Conservation (phyloP, 2,329 filamentous ascomycete species). For the Fusarium hostae region DNA sequence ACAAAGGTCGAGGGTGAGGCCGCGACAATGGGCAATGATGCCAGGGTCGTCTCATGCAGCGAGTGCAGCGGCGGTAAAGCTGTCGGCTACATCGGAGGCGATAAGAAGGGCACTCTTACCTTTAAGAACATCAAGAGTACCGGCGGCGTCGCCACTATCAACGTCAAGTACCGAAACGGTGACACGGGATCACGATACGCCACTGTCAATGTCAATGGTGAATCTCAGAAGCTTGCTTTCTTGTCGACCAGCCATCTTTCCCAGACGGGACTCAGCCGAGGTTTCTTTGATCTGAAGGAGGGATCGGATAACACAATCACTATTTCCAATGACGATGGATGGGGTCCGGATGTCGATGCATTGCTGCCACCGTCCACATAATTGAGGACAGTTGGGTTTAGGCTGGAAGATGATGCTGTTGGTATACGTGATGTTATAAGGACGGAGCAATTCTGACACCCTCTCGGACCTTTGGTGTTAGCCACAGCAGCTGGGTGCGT, state of each 20-base stretch:
- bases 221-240: conserved; percentile 63
- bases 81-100: conserved; percentile 67
- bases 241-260: conserved; percentile 58
- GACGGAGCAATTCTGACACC: not conserved
- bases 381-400: not conserved
- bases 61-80: conserved; percentile 61
- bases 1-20: conserved; percentile 65
- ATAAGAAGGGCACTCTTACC: conserved; percentile 56
- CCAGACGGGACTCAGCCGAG: conserved; percentile 55
- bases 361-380: conserved; percentile 60
- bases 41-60: conserved; percentile 59
- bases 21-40: conserved; percentile 57
- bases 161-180: conserved; percentile 67
- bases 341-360: conserved; percentile 56
- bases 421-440: not conserved
- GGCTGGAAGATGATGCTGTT: too few relatives aligned
- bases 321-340: conserved; percentile 55
- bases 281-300: conserved; percentile 59
- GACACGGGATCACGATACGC: conserved; percentile 64
- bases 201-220: conserved; percentile 66
- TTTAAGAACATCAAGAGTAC: conserved; percentile 59
- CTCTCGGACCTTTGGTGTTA: too few relatives aligned
- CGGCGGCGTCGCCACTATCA: conserved; percentile 60
- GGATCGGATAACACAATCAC: conserved; percentile 61
- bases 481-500: too few relatives aligned